Conservation (phyloP, 345 rosid genomes). For the Xanthoceras sorbifolium region DNA sequence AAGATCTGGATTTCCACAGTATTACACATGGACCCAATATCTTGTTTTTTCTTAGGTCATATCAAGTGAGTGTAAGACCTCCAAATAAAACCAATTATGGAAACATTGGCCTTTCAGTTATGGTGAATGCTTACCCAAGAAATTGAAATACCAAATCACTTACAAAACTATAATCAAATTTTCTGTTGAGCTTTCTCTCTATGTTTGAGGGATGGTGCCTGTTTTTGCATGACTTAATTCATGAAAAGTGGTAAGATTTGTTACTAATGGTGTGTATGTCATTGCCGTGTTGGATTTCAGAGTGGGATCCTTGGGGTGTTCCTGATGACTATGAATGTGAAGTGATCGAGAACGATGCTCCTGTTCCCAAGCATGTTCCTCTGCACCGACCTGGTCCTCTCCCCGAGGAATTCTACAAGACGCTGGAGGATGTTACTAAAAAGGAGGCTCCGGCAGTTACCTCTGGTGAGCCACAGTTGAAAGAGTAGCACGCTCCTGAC, state of each 20-base stretch:
- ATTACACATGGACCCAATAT: too few species aligned
- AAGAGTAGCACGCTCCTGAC: constrained; percentile 39
- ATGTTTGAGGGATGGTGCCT: background rate
- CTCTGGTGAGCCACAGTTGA: constrained; percentile 48
- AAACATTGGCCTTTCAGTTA: background rate
- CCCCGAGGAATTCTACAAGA: constrained; percentile 83
- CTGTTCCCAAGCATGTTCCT: constrained; percentile 93
- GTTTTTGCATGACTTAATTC: background rate
- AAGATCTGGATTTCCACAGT: background rate
- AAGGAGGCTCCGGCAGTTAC: constrained; percentile 50
- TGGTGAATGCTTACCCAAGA: background rate
- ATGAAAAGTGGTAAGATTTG: constrained; percentile 2
- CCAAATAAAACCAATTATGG: background rate
- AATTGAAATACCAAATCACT: background rate
- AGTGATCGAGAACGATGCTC: constrained; percentile 87
- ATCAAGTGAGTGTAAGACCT: background rate
- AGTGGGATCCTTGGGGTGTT: constrained; percentile 99
- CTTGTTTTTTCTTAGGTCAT: background rate
- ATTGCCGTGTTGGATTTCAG: constrained; percentile 38
- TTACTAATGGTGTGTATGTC: background rate
- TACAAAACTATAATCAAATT: background rate
- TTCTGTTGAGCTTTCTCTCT: background rate
- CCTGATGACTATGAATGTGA: constrained; percentile 93
- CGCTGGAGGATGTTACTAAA: constrained; percentile 54
- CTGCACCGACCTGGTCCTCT: constrained; percentile 95